Evolutionary conservation across 2,329 filamentous ascomycete species (phyloP), one percentile per base, ranked within the genome.

Genomic region (Fusarium heterosporum): DNA sequence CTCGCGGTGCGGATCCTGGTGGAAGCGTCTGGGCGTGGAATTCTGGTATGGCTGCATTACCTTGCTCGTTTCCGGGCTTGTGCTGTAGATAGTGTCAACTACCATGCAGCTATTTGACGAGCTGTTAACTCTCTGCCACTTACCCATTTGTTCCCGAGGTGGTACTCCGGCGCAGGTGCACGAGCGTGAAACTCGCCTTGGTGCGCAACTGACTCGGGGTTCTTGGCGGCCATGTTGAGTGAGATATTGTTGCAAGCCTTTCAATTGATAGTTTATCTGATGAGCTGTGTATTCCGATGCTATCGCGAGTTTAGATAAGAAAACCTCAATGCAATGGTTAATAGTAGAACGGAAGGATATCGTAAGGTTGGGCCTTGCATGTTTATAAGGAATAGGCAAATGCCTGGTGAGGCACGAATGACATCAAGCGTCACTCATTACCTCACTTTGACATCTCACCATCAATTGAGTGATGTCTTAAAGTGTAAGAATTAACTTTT

Each of bases 21-120:
- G 53, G 47, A 2, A 42, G 53, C 10, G 47, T 43, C 29, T 56
- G 11, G 9, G 47, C 47, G 25, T 43, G 47, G 8, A 29, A 56
- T 6, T 54, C 53, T 3, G 53, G 48, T 8, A 2, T 8, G 3
- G 47, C 47, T 8, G n/a, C 53, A 8, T 56, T 56, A 4, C 53
- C 53, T 11, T 56, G 30, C 25, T 56, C 53, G 2, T 56, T 54
- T 0, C 53, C 53, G 8, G 38, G 47, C 8, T 56, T 56, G 6
- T 56, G 47, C 53, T 56, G 13, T 29, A 12, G 3, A 0, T 2
- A 14, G 6, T 28, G 4, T 11, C 22, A n/a, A 17, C 38, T 2
- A 0, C 28, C 11, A 12, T 9, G 11, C 11, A 12, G 8, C 8
- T 0, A 7, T 5, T 3, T 1, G 13, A 9, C 8, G 25, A 5